Conservation (phyloP, 495 filamentous ascomycete species). For the Hypoxylon lenormandii region DNA sequence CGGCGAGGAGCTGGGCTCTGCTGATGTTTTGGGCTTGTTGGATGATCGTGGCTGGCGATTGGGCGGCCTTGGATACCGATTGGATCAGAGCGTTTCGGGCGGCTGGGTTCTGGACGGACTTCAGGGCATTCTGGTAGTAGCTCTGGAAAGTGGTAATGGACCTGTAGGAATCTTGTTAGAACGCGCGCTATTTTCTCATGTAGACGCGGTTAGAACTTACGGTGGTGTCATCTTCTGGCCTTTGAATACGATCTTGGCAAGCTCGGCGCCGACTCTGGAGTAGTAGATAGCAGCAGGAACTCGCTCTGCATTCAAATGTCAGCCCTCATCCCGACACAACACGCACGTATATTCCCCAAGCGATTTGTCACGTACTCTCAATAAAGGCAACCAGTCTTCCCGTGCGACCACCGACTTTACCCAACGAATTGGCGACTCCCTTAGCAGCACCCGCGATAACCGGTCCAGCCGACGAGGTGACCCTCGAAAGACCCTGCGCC, state of each 20-base stretch:
- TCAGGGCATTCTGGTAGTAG: constrained; percentile 81
- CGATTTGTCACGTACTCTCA: constrained; percentile 81
- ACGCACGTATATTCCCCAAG: no score
- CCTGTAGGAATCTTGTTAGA: constrained; percentile 62
- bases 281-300: constrained; percentile 91
- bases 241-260: constrained; percentile 85
- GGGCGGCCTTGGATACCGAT: constrained; percentile 49
- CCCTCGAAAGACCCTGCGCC: constrained; percentile 84
- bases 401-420: constrained; percentile 84
- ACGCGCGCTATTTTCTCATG: constrained; percentile 5
- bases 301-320: constrained; percentile 69
- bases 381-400: constrained; percentile 82
- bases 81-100: constrained; percentile 51
- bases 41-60: constrained; percentile 62
- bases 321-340: constrained; percentile 41
- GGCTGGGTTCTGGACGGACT: constrained; percentile 74
- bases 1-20: constrained; percentile 72
- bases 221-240: constrained; percentile 92
- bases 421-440: constrained; percentile 71
- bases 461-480: constrained; percentile 81
- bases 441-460: constrained; percentile 77
- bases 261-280: constrained; percentile 85
- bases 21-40: constrained; percentile 75
- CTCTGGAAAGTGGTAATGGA: constrained; percentile 82
- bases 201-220: constrained; percentile 68